Base-by-base conservation (phyloP, 768 basidiomycete genomes). In the Tylopilus sp. region DNA sequence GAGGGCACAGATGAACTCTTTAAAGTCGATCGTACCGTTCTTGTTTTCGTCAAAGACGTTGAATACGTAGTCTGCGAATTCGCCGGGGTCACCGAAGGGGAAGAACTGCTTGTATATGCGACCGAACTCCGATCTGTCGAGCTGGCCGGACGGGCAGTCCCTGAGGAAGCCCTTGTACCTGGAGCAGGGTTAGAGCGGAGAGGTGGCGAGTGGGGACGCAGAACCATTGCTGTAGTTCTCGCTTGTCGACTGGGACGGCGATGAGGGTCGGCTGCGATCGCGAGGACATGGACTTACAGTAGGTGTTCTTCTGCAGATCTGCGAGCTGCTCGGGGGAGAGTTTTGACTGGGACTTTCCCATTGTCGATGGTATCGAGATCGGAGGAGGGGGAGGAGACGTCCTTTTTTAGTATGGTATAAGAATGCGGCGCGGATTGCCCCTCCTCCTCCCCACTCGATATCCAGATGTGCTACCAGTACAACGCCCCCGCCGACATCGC, bases 41-140 rank as follows among this genome's bases (percentile, higher is more conserved):
- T 88, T 86, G 78, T 96, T 92, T 66, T 87, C 85, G 69, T 96
- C 92, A 69, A 94, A 95, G 53, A 98, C 95, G 65, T 97, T 94
- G 80, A 99, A 99, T 65, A 99, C 96, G 63, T 96, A 95, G 72
- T 98, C 91, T 34, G 97, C 94, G 66, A 99, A 99, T 69, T 96
- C 89, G 54, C 78, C 84, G 9, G 97, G 96, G 71, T 99, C 96
- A 57, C 97, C 97, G 65, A 99, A 99, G 24, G 97, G 97, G 79
- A 99, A 99, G 87, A 99, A 99, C 72, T 98, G 97, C 69, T 94
- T 93, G 82, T 98, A 99, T 78, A 99, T 99, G 71, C 88, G 86
- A 65, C 88, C 81, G 75, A 99, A 99, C 70, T 95, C 95, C 51
- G 83, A 77, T 78, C 92, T 97, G 81, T 98, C 90, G 64, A 99